phyloP scores from a whole-genome alignment of 176 grass and related monocot genomes.

The Avena atlantica region DNA sequence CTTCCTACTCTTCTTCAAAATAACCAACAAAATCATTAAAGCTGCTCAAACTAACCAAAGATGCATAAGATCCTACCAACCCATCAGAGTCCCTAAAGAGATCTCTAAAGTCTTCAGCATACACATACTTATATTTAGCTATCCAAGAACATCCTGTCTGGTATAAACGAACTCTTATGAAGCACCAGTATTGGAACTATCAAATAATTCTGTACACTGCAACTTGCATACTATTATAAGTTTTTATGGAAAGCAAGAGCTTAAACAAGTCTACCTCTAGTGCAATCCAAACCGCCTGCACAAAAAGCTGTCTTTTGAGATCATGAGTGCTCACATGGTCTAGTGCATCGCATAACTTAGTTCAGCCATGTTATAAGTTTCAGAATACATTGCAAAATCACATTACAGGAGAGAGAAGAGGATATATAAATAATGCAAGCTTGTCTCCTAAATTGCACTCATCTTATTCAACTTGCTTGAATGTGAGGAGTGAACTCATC shows the following conservation, averaged over 20 bases:
- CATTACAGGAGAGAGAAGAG: conserved; percentile 18
- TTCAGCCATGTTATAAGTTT: conserved; percentile 45
- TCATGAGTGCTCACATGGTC: conserved; percentile 37
- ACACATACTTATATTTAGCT: conserved; percentile 43
- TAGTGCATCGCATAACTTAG: conserved; percentile 24
- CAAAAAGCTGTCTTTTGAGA: conserved; percentile 34
- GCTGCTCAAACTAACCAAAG: conserved; percentile 49
- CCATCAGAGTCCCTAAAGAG: conserved; percentile 43
- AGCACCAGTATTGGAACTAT: conserved; percentile 44
- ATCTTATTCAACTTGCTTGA: conserved; percentile 48
- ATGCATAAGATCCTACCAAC: conserved; percentile 59
- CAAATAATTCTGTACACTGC: conserved; percentile 40
- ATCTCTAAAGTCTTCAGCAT: conserved; percentile 50
- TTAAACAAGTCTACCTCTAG: conserved; percentile 38
- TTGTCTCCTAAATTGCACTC: conserved; percentile 44
- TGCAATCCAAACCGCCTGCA: conserved; percentile 41
- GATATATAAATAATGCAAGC: conserved; percentile 40
- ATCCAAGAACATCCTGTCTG: conserved; percentile 51
- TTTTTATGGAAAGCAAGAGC: conserved; percentile 16
- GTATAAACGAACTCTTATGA: conserved; percentile 52
- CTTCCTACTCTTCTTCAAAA: conserved; percentile 15
- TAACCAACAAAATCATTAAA: conserved; percentile 45
- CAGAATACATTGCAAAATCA: conserved; percentile 33
- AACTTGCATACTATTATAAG: conserved; percentile 48
- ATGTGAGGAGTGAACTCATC: conserved; percentile 38